Evolutionary conservation across 805 yeast genomes (phyloP).

Genomic region (Monosporozyma servazzii): DNA sequence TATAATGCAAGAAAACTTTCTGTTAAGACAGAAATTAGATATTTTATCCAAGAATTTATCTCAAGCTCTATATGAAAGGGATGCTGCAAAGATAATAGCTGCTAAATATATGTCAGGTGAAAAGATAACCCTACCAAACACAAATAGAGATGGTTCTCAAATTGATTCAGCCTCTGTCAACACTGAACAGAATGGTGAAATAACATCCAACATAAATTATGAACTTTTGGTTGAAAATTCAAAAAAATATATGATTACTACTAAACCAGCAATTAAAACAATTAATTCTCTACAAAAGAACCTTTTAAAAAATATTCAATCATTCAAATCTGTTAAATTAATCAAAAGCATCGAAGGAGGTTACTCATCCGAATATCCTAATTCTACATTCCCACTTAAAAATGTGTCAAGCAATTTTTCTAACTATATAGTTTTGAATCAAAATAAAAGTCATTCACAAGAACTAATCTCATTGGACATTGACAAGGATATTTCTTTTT

Average conservation of each 20-base stretch:
- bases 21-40: constrained; percentile 61
- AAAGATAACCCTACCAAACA: not conserved
- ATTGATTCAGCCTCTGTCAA: not conserved
- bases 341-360: not conserved
- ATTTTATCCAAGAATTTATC: constrained; percentile 64
- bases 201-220: not conserved
- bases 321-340: not conserved
- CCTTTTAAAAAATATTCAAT: not conserved
- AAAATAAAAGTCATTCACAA: not conserved
- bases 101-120: constrained; percentile 31
- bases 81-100: constrained; percentile 85
- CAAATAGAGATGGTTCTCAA: not conserved
- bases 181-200: not conserved
- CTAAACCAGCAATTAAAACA: not conserved
- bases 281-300: not conserved
- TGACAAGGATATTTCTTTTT: not conserved
- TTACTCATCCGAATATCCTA: not conserved
- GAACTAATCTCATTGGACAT: not conserved
- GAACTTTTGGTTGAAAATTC: not conserved
- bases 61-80: constrained; percentile 71
- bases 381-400: not conserved
- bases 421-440: not conserved
- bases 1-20: constrained; percentile 68
- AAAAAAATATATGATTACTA: not conserved
- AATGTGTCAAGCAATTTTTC: not conserved